A percentile compares a stretch with the other conserved stretches of the same genome.
Evolutionary conservation across 2,329 filamentous ascomycete genomes (phyloP).

Genomic region (Pseudogymnoascus sp.): DNA sequence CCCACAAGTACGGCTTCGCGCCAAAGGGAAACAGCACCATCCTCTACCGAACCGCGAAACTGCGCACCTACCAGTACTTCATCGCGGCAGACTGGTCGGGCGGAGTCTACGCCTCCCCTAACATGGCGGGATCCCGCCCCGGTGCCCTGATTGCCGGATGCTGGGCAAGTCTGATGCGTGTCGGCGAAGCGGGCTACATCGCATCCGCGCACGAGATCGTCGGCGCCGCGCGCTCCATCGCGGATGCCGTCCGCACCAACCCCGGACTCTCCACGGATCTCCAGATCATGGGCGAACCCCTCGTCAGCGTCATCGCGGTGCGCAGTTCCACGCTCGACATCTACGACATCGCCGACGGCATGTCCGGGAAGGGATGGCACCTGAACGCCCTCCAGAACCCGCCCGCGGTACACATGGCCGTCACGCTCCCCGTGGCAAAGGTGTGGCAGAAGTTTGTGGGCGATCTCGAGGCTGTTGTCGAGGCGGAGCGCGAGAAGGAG

Average conservation of each 20-base stretch:
- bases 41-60: slow-evolving; percentile 71
- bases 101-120: slow-evolving; percentile 89
- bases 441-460: slow-evolving; percentile 70
- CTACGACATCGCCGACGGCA: slow-evolving; percentile 87
- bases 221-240: slow-evolving; percentile 74
- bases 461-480: slow-evolving; percentile 59
- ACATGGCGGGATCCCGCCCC: slow-evolving; percentile 82
- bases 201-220: slow-evolving; percentile 83
- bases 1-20: slow-evolving; percentile 97
- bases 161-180: slow-evolving; percentile 84
- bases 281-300: slow-evolving; percentile 70
- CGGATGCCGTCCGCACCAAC: slow-evolving; percentile 60
- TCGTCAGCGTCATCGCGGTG: slow-evolving; percentile 88
- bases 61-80: slow-evolving; percentile 92
- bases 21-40: slow-evolving; percentile 95
- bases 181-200: slow-evolving; percentile 82
- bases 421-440: slow-evolving; percentile 76
- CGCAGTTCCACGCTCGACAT: slow-evolving; percentile 74
- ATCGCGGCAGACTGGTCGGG: slow-evolving; percentile 91
- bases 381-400: slow-evolving; percentile 89
- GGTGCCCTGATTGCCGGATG: slow-evolving; percentile 92
- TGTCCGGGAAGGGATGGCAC: slow-evolving; percentile 83
- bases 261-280: slow-evolving; percentile 64
- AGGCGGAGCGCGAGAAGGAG: slow-evolving; percentile 74
- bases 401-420: slow-evolving; percentile 85